Evolutionary conservation across 768 basidiomycete genomes (phyloP), one percentile per base, ranked within the genome.

Genomic region (Phanerochaete sordida): DNA sequence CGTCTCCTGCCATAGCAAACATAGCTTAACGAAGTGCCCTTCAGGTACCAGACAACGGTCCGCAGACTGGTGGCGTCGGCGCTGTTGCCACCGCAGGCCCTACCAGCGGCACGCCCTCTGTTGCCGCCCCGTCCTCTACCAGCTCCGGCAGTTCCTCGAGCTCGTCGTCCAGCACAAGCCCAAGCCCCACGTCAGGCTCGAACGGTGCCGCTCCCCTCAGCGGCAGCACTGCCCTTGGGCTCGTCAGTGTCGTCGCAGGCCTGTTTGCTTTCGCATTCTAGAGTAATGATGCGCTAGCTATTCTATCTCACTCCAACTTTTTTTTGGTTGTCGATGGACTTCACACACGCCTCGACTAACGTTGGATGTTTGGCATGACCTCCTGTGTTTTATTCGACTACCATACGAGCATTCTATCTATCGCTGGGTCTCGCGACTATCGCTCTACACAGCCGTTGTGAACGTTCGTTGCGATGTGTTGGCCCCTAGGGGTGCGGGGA

Each of bases 1-100:
- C 27, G 2, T 28, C 23, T 15, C 1, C 33, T 12, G 23, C 31
- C 30, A 30, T 35, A 24, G 8, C 27, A 30, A 33, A 11, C 51
- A 15, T 6, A 33, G 16, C 12, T 12, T 50, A 3, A 62, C 21
- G 6, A 13, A 28, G 27, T 23, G 23, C 27, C 9, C 24, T 35
- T 24, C 30, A 70, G 69, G 62, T 66, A 50, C 12, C 59, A 19
- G 67, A 64, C 54, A 63, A 56, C 26, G 69, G 65, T 27, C 56
- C 62, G 28, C 54, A 54, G 11, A 66, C 67, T 43, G 70, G 67
- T 31, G 70, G 70, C 51, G 63, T 69, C 27, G 63, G 60, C 28
- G 69, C 61, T 23, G 31, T 60, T 16, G 63, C 63, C 15, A 54
- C 59, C 19, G 60, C 63, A 21, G 48, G 39, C 2, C 63, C 63